Conservation (phyloP, 2,329 filamentous ascomycete species). For the Curvularia lunata region DNA sequence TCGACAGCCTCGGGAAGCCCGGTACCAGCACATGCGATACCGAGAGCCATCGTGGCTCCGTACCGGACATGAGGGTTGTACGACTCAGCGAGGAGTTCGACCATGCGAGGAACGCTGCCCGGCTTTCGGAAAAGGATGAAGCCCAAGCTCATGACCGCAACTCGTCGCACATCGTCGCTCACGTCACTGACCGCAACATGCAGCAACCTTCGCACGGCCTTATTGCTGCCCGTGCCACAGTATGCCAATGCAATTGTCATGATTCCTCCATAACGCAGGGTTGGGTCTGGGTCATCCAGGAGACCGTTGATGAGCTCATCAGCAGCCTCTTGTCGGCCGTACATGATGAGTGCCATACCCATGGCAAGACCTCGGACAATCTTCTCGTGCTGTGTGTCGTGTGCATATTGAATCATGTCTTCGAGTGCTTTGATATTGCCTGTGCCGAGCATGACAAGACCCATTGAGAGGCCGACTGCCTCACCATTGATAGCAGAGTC, state of each 20-base stretch:
- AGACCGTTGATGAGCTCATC: conserved; percentile 94
- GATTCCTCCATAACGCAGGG: conserved; percentile 93
- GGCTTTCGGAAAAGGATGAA: conserved; percentile 99
- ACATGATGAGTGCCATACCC: conserved; percentile 99
- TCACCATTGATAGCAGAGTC: conserved; percentile 97
- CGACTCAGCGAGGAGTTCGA: conserved; percentile 95
- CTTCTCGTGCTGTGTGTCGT: conserved; percentile 98
- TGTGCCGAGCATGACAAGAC: conserved; percentile 97
- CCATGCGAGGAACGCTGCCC: conserved; percentile 96
- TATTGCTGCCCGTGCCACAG: conserved; percentile 97
- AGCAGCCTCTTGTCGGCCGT: conserved; percentile 89
- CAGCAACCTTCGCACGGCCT: conserved; percentile 92
- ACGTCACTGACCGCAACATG: conserved; percentile 98
- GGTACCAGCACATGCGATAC: conserved; percentile 96
- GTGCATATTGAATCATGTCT: conserved; percentile 97
- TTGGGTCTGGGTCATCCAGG: conserved; percentile 90
- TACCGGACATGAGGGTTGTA: conserved; percentile 99
- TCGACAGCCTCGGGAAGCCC: conserved; percentile 96
- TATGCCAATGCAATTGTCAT: conserved; percentile 98
- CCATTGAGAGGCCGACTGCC: conserved; percentile 94
- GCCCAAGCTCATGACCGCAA: conserved; percentile 95
- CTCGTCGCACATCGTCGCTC: conserved; percentile 93
- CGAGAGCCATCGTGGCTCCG: conserved; percentile 96
- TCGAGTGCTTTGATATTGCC: conserved; percentile 91
- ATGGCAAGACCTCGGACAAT: conserved; percentile 94